These are phyloP conservation scores for Kwoniella shandongensis DNA, from an alignment of 768 basidiomycete genomes.

Conservation along the genomic window DNA sequence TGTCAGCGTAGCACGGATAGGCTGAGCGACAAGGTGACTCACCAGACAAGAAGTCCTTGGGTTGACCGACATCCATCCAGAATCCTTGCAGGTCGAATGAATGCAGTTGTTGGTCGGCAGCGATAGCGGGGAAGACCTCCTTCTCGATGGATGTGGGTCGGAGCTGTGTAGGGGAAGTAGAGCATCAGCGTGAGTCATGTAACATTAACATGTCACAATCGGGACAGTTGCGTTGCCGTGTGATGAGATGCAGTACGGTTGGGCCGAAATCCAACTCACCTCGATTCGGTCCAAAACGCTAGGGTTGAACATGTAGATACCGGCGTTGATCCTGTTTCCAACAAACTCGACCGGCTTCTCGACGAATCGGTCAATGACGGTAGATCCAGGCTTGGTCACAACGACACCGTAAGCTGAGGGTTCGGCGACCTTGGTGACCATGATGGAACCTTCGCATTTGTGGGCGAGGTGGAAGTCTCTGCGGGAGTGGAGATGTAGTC, in stretches of 20 bases:
- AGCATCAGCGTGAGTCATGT: constrained; percentile 6
- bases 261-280: constrained; percentile 40
- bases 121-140: constrained; percentile 58
- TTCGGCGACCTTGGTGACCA: constrained; percentile 59
- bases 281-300: constrained; percentile 57
- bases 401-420: constrained; percentile 59
- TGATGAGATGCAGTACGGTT: too few species aligned
- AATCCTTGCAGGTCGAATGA: constrained; percentile 58
- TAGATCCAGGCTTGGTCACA: constrained; percentile 55
- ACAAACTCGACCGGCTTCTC: constrained; percentile 59
- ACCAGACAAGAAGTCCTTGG: constrained; percentile 55
- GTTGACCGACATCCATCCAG: constrained; percentile 60
- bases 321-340: constrained; percentile 59
- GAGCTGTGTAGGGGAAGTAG: constrained; percentile 36
- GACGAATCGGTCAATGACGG: constrained; percentile 58
- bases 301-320: constrained; percentile 61
- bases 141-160: constrained; percentile 58
- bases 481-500: neutral
- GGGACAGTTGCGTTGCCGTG: too few species aligned
- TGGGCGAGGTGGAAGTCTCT: constrained; percentile 58
- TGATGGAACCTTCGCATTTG: constrained; percentile 58
- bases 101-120: constrained; percentile 56
- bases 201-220: too few species aligned
- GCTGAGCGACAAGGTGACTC: constrained; percentile 5
- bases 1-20: neutral